phyloP scores from a whole-genome alignment of 1,284 basidiomycete genomes.

The Papiliotrema fonsecae region DNA sequence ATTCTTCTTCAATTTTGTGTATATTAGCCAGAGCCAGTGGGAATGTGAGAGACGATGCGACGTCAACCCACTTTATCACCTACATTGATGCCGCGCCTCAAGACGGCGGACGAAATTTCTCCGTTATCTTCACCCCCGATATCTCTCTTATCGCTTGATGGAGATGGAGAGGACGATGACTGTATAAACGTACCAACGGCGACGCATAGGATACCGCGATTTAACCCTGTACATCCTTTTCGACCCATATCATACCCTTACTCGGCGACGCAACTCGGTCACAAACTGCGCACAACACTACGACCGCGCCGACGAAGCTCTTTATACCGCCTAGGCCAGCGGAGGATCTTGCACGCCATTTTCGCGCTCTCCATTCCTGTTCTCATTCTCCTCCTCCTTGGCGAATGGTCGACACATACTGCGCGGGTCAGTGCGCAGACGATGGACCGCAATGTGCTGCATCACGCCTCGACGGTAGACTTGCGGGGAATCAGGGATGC shows the following conservation, averaged over 20 bases:
- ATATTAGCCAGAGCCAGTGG: no score
- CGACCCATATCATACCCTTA: constrained; percentile 4
- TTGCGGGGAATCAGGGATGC: background rate
- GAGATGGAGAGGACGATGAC: no score
- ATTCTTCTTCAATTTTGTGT: no score
- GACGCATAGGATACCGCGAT: no score
- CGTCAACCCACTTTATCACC: no score
- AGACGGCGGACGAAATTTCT: no score
- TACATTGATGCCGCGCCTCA: no score
- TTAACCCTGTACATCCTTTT: background rate
- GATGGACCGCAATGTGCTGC: background rate
- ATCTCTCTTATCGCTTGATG: no score
- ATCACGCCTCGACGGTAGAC: background rate
- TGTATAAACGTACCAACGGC: no score
- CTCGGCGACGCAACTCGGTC: background rate
- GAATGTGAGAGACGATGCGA: no score
- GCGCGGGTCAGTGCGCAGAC: background rate
- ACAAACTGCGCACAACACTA: background rate
- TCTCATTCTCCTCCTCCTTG: background rate
- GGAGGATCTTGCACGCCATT: background rate
- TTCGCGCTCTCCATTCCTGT: background rate
- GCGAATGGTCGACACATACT: background rate
- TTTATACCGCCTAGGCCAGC: constrained; percentile 1
- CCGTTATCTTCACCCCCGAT: no score
- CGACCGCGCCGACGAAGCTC: constrained; percentile 1